These are phyloP conservation scores for Aspergillus bombycis DNA, from an alignment of 2,329 filamentous ascomycete species.

Conservation along the genomic window DNA sequence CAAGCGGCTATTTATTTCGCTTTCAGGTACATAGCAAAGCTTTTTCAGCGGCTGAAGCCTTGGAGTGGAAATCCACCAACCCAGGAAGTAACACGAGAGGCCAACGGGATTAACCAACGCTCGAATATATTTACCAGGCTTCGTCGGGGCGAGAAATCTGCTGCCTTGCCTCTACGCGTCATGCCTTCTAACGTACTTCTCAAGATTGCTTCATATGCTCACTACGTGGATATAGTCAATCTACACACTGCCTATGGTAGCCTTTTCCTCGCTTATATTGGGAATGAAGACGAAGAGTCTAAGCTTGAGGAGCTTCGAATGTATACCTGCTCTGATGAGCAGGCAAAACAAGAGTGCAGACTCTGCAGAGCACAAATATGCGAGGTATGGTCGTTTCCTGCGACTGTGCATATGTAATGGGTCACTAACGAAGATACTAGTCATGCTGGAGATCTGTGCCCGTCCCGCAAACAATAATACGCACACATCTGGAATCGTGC, in stretches of 20 bases:
- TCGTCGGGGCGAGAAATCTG: background rate
- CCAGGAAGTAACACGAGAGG: background rate
- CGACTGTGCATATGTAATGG: background rate
- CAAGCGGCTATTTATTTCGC: background rate
- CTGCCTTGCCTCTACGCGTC: background rate
- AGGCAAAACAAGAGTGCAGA: background rate
- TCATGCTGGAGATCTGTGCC: background rate
- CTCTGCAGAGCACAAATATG: background rate
- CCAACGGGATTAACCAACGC: background rate
- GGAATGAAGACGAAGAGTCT: background rate
- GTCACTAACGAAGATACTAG: background rate
- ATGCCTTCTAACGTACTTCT: background rate
- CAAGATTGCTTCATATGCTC: background rate
- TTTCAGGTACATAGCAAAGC: background rate
- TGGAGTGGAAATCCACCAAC: background rate
- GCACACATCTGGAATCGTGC: background rate
- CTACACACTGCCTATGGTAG: background rate
- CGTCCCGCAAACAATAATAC: background rate
- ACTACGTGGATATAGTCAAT: background rate
- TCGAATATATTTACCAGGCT: background rate
- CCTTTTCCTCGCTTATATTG: background rate
- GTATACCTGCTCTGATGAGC: background rate
- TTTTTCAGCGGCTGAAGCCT: background rate
- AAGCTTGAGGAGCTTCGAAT: background rate
- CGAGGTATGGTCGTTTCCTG: background rate